Evolutionary conservation across 805 yeast species (phyloP).

Genomic region (Wickerhamiella allomyrinae): DNA sequence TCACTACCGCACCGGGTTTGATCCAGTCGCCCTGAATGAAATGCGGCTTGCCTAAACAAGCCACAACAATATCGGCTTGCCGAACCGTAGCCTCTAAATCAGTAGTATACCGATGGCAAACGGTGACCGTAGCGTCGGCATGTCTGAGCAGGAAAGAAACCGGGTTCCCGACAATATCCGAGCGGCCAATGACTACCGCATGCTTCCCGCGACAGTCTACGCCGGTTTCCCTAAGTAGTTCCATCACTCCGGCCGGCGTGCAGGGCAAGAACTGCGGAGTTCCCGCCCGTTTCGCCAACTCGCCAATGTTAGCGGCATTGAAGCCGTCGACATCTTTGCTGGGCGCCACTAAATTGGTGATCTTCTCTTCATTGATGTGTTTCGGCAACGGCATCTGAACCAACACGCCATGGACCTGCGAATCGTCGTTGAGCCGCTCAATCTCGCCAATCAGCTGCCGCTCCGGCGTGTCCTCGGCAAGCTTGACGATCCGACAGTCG

Average conservation of each 20-base stretch:
- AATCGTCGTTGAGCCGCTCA: slow-evolving; percentile 53
- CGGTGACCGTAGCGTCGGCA: slow-evolving; percentile 74
- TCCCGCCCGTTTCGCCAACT: slow-evolving; percentile 77
- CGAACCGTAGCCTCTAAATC: slow-evolving; percentile 44
- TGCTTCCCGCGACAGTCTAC: slow-evolving; percentile 56
- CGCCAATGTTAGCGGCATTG: slow-evolving; percentile 78
- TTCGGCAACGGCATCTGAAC: slow-evolving; percentile 83
- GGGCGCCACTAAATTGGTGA: slow-evolving; percentile 68
- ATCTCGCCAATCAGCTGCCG: slow-evolving; percentile 42
- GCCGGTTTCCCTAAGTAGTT: slow-evolving; percentile 53
- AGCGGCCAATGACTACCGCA: slow-evolving; percentile 87
- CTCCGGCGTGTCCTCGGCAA: slow-evolving; percentile 50
- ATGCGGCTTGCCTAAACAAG: slow-evolving; percentile 80
- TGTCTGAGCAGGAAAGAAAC: slow-evolving; percentile 70
- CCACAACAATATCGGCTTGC: slow-evolving; percentile 79
- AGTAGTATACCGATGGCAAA: slow-evolving; percentile 61
- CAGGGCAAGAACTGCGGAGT: slow-evolving; percentile 76
- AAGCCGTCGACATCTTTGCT: slow-evolving; percentile 94
- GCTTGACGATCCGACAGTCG: slow-evolving; percentile 46
- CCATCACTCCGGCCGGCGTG: slow-evolving; percentile 88
- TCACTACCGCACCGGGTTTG: slow-evolving; percentile 72
- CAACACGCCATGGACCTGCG: slow-evolving; percentile 68
- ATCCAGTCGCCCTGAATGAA: slow-evolving; percentile 79
- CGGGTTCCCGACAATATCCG: slow-evolving; percentile 96
- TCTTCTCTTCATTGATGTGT: slow-evolving; percentile 60